Base-by-base conservation (phyloP, 1,284 basidiomycete species). In the Athelia sp. region DNA sequence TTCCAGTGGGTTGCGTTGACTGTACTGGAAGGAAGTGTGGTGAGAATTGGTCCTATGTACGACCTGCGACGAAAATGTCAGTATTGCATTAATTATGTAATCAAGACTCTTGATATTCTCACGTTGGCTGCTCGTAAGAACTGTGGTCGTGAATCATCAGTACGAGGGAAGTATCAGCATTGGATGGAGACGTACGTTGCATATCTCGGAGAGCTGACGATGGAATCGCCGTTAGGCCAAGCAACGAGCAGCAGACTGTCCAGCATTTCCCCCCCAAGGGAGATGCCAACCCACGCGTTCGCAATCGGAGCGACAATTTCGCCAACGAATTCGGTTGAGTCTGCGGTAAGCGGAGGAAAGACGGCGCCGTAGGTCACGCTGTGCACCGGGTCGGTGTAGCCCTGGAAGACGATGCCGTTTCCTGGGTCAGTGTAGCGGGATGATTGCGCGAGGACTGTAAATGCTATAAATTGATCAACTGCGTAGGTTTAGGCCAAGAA, bases 1-100 rank as follows among this genome's bases (percentile, higher is more conserved):
- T 77, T 79, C 76, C 76, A 80, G 52, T 78, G 74, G 2, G 77
- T 79, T 2, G 74, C 57, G 51, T 78, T 79, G 34, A 79, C 69
- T 52, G 60, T 66, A 8, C 68, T 64, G 4, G 65, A 65, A 3
- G 70, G 67, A n/a, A 77, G 62, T 45, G 69, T 69, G 2, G 76
- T 78, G 35, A 80, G 62, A 14, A 69, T 62, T 2, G 75, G 76
- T 4, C 76, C 76, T 18, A 59, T 45, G 57, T 74, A 70, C 23
- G 64, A 63, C 21, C 67, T 72, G 48, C 17, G 15, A 45, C n/a
- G 47, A 38, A 29, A 6, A 13, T 4, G 4, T 29, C 13, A 29
- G 26, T 29, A 29, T 29, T 13, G n/a, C n/a, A n/a, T n/a, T n/a
- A n/a, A n/a, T n/a, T n/a, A n/a, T n/a, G n/a, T n/a, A n/a, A n/a